Evolutionary conservation across 495 filamentous ascomycete species (phyloP).

Genomic region (Penicillium odoratum): DNA sequence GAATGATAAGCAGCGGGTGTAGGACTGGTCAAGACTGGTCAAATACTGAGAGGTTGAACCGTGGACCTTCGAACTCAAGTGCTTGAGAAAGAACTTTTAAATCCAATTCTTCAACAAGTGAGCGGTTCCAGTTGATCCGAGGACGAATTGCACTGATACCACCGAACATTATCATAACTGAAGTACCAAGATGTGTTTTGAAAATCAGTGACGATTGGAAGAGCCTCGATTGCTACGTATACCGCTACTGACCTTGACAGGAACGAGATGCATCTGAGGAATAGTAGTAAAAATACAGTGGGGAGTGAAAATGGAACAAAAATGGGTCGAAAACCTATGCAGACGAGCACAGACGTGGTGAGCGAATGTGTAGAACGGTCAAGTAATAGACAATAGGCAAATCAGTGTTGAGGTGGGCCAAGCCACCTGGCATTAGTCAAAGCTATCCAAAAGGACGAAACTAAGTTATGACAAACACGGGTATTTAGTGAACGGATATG

Average conservation of each 20-base stretch:
- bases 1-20: too few species aligned
- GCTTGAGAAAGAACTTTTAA: too few species aligned
- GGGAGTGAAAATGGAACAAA: conserved; percentile 5
- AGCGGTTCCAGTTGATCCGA: too few species aligned
- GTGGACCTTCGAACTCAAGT: too few species aligned
- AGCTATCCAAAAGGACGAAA: conserved; percentile 1
- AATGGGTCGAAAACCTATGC: conserved; percentile 1
- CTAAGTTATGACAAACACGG: conserved; percentile 1
- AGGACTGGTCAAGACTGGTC: too few species aligned
- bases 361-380: conserved; percentile 10
- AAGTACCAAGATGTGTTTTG: too few species aligned
- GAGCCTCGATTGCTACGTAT: conserved; percentile 18
- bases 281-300: conserved; percentile 17
- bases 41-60: too few species aligned
- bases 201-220: not conserved
- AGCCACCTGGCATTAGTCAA: conserved; percentile 18
- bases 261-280: conserved; percentile 7
- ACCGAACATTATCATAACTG: too few species aligned
- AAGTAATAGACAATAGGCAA: conserved; percentile 18
- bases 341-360: not conserved
- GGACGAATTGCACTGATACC: too few species aligned
- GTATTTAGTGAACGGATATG: conserved; percentile 6
- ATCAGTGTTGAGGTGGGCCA: not conserved
- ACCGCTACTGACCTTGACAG: conserved; percentile 9
- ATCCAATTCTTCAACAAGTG: too few species aligned